Conservation (phyloP, 805 yeast genomes). For the Zygosaccharomyces bisporus region DNA sequence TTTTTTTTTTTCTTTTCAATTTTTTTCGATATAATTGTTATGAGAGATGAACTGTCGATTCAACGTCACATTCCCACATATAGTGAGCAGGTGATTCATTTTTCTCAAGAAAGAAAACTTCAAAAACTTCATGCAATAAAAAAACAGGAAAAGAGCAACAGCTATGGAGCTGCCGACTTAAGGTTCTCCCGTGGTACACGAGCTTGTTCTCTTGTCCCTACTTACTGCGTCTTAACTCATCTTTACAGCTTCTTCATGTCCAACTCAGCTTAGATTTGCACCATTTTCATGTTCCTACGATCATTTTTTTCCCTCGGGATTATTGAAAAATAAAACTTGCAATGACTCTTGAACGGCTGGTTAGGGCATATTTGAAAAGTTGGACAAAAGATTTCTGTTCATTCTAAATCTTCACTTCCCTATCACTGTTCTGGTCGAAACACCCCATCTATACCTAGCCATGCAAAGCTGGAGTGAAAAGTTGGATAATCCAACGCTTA, state of each 20-base stretch:
- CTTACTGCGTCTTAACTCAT: no score
- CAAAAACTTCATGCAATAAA: no score
- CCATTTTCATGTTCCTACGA: conserved; percentile 1
- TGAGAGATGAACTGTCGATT: no score
- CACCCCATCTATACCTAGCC: not conserved
- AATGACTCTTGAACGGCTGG: conserved; percentile 15
- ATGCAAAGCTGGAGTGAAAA: conserved; percentile 52
- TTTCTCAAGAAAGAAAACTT: no score
- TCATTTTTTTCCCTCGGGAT: conserved; percentile 14
- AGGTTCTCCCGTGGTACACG: no score
- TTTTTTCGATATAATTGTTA: no score
- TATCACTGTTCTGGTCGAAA: not conserved
- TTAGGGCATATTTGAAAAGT: conserved; percentile 3
- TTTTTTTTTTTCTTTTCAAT: no score
- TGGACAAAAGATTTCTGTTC: not conserved
- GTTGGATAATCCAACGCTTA: conserved; percentile 76
- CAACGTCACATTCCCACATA: no score
- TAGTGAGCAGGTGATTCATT: no score
- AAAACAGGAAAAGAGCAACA: no score
- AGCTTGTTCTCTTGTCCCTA: no score
- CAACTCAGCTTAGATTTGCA: conserved; percentile 1
- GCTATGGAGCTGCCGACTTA: no score
- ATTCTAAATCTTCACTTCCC: not conserved
- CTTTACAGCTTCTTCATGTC: not conserved
- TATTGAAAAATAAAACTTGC: conserved; percentile 5